Evolutionary conservation across 768 basidiomycete species (phyloP), one percentile per base, ranked within the genome.

Genomic region (Tulasnella sp.): DNA sequence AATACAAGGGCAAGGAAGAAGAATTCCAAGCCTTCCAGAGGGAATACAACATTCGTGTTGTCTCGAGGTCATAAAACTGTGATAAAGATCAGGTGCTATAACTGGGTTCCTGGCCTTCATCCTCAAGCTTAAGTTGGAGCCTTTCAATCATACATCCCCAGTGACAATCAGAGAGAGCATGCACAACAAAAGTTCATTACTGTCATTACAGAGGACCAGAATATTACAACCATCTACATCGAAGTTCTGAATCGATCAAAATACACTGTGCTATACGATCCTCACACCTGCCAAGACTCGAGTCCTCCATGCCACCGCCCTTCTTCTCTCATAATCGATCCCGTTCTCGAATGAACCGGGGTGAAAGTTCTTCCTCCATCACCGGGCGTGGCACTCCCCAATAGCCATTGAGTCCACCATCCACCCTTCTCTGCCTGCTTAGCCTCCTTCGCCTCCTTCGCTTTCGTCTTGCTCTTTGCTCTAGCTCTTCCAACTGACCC

Each of bases 1-100:
- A 96, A 86, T 97, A 98, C 88, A 96, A 95, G 87, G 87, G 89
- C 76, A 96, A 94, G 86, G 97, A 96, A 83, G 89, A 91, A 81
- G 95, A 95, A 80, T 92, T 96, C 82, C 93, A 95, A 83, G 86
- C 87, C 40, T 94, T 96, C 87, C 94, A 94, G 85, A 88, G 87
- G 83, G 93, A 95, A 78, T 92, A 94, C 85, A 91, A 91, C 81
- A 93, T 95, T 82, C 91, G 93, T 44, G 90, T 92, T 24, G 89
- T 78, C 20, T 34, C 64, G 16, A 46, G 77, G 16, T 64, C 31
- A 60, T 42, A 31, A 24, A 6, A 4, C 3, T 60, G 9, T 22
- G 34, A 50, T 34, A 60, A 54, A 14, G 34, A 74, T 31, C 11
- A 11, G 2, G n/a, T 3, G 11, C 14, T n/a, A 64, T 64, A 3